Base-by-base conservation (phyloP, 495 filamentous ascomycete genomes). In the Xylaria sp. region DNA sequence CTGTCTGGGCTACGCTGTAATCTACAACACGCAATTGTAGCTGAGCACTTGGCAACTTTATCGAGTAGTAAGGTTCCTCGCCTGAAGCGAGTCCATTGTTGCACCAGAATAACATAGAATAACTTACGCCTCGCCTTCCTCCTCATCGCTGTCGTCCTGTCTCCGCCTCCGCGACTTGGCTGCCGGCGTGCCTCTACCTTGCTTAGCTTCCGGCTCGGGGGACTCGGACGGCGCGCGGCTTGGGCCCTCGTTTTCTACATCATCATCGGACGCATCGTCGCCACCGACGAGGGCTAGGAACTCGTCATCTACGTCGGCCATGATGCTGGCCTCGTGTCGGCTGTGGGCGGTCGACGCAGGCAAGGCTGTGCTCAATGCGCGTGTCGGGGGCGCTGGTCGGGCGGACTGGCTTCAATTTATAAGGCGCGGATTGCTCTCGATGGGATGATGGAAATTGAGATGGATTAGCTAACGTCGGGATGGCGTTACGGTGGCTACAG, bases 251-350 rank as follows among this genome's bases (percentile, higher is more conserved):
- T 81, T 74, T 41, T 85, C 83, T 19, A 63, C 68, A 52, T 87
- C 86, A 71, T 86, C 85, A 62, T 83, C 84, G 33, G 85, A 86
- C 7, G 83, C 85, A 66, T 82, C 82, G 66, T 87, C 83, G 61
- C 82, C 89, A 72, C 93, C 94, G 21, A 94, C 94, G 65, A 97
- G 88, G 71, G 92, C 93, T 65, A 97, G 91, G 74, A 97, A 87
- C 81, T 97, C 93, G 66, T 93, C 93, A 76, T 97, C 94, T 71
- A 97, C 85, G 75, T 93, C 92, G 68, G 92, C 90, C 84, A 90
- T 91, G 65, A 11, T 80, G 68, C 21, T 3, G 33, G 3, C 17
- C 8, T 43, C 15, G 58, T 7, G 57, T 26, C 5, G 17, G 11
- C 3, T 53, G 24, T 31, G 12, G n/a, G 15, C 43, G 37, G 35